phyloP scores from a whole-genome alignment of 371 early-diverging fungal genomes.

The Apophysomyces variabilis region DNA sequence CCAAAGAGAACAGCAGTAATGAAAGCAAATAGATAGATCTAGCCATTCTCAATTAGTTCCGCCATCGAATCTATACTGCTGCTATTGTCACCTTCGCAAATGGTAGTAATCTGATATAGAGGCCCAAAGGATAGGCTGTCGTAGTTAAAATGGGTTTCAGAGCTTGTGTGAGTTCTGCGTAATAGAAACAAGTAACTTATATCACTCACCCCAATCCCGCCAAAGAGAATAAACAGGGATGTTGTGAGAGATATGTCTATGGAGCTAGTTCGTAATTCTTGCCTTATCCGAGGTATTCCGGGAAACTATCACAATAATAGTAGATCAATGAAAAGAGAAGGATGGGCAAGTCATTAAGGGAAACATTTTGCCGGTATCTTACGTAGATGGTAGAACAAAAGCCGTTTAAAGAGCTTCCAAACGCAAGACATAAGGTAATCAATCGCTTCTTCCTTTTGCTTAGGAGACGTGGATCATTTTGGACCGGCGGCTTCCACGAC shows the following conservation, averaged over 20 bases:
- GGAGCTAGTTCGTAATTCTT: constrained; percentile 41
- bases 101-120: constrained; percentile 64
- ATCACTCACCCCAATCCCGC: constrained; percentile 47
- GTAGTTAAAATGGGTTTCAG: not conserved
- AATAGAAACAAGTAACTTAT: not conserved
- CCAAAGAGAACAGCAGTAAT: constrained; percentile 55
- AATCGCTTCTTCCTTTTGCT: constrained; percentile 27
- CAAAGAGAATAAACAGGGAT: constrained; percentile 55
- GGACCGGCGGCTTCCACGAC: constrained; percentile 30
- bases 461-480: constrained; percentile 34
- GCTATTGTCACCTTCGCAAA: constrained; percentile 37
- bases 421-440: constrained; percentile 34
- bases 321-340: not conserved
- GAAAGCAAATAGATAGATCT: constrained; percentile 61
- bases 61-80: not conserved
- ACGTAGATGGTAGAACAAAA: constrained; percentile 47
- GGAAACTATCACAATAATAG: constrained; percentile 21
- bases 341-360: not conserved
- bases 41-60: not conserved
- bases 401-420: constrained; percentile 41
- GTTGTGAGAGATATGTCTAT: constrained; percentile 52
- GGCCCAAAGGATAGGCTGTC: constrained; percentile 63
- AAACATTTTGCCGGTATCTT: constrained; percentile 1
- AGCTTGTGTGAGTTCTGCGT: too few species aligned
- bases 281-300: constrained; percentile 47